Evolutionary conservation across 805 yeast species (phyloP).

Genomic region (Yarrowia sp.): DNA sequence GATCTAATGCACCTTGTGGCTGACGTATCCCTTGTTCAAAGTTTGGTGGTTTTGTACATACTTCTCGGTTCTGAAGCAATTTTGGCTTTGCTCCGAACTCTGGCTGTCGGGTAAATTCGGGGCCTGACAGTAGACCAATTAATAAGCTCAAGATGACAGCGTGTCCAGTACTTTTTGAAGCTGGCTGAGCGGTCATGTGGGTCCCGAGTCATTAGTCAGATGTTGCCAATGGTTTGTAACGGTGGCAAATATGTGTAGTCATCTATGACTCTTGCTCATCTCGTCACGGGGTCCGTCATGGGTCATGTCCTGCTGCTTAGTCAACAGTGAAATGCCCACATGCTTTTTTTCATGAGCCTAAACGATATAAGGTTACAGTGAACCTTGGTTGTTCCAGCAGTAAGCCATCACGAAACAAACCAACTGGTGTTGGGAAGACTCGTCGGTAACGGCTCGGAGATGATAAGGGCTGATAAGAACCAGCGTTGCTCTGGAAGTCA

Average conservation of each 20-base stretch:
- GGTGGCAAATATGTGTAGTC: neutral
- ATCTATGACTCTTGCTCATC: neutral
- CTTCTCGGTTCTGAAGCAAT: conserved; percentile 37
- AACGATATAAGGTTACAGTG: neutral
- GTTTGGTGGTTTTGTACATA: conserved; percentile 21
- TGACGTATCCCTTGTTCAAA: conserved; percentile 24
- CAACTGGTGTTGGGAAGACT: neutral
- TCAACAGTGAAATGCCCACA: conserved; percentile 10
- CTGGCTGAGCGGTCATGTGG: neutral
- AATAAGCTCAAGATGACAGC: conserved; percentile 36
- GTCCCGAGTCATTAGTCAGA: too few species aligned
- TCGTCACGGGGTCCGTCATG: neutral
- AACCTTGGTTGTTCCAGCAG: conserved; percentile 9
- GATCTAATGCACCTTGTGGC: conserved; percentile 29
- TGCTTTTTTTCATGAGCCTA: conserved; percentile 10
- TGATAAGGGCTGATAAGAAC: conserved; percentile 2
- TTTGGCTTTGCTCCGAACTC: conserved; percentile 37
- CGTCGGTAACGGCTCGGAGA: conserved; percentile 6
- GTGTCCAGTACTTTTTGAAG: conserved; percentile 15
- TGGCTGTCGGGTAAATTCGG: conserved; percentile 37
- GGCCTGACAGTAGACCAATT: conserved; percentile 22
- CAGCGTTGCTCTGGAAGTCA: neutral
- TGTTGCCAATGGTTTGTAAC: neutral
- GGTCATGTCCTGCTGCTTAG: conserved; percentile 2
- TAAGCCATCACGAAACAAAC: neutral